Conservation (phyloP, 164 flowering plant genomes). For the Tetrastigma voinierianum region DNA sequence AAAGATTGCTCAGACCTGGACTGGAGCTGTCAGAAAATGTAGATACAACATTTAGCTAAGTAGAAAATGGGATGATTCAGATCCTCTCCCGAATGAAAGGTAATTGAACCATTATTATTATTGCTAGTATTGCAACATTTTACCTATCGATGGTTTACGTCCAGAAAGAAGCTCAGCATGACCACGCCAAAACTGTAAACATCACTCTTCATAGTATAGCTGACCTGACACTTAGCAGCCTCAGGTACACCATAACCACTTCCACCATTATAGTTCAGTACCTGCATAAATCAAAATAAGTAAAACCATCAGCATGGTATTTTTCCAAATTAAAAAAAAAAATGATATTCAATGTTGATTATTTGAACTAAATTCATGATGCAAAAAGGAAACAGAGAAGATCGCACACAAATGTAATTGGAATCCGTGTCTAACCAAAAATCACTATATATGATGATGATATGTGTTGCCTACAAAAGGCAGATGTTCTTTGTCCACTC, state of each 20-base stretch:
- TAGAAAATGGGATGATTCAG: background rate
- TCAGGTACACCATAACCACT: slow-evolving; percentile 92
- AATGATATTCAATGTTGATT: background rate
- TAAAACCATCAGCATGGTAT: background rate
- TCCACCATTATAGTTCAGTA: slow-evolving; percentile 43
- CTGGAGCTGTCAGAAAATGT: slow-evolving; percentile 52
- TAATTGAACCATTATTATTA: background rate
- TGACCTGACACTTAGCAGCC: slow-evolving; percentile 89
- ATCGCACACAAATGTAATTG: no score
- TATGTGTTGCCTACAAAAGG: no score
- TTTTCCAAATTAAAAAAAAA: background rate
- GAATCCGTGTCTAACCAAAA: no score
- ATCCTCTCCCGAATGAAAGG: background rate
- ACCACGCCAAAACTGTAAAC: slow-evolving; percentile 97
- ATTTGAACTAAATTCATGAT: background rate
- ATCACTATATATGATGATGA: no score
- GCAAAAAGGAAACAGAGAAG: no score
- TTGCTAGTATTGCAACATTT: background rate
- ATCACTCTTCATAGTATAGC: slow-evolving; percentile 83
- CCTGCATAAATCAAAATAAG: slow-evolving; percentile 34
- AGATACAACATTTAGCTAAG: background rate
- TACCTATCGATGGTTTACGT: slow-evolving; percentile 92
- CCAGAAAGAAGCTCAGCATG: slow-evolving; percentile 95
- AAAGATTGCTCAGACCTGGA: slow-evolving; percentile 85
- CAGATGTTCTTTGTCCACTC: no score